Conservation (phyloP, 345 rosid genomes). For the Crucihimalaya himalaica region DNA sequence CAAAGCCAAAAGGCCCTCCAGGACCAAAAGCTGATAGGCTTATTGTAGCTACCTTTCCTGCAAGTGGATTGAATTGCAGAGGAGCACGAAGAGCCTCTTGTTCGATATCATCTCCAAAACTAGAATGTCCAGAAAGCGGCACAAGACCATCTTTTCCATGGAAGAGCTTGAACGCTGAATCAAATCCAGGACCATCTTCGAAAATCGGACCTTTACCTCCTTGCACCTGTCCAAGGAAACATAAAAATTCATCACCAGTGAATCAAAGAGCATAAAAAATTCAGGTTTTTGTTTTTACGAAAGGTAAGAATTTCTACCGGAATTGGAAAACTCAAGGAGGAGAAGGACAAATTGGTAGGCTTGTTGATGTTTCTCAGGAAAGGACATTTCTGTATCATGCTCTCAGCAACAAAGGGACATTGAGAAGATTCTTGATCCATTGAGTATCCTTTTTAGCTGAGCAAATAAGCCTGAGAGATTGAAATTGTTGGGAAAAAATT, state of each 20-base stretch:
- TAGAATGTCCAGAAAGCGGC: conserved; percentile 59
- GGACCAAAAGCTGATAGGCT: conserved; percentile 79
- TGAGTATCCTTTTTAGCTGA: conserved; percentile 11
- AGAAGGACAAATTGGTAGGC: conserved; percentile 68
- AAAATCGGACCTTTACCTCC: conserved; percentile 87
- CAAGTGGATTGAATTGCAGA: conserved; percentile 72
- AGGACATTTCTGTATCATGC: conserved; percentile 66
- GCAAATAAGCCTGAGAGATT: conserved; percentile 14
- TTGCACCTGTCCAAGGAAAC: conserved; percentile 32
- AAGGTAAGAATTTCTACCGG: conserved; percentile 40
- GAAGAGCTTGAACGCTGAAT: conserved; percentile 70
- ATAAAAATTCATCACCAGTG: not conserved
- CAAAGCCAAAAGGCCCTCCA: conserved; percentile 78
- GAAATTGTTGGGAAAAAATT: not conserved
- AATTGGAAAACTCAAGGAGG: conserved; percentile 48
- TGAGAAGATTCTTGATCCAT: conserved; percentile 53
- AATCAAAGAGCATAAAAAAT: not conserved
- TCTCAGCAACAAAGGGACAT: conserved; percentile 51
- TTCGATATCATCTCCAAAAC: conserved; percentile 23
- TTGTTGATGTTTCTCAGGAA: conserved; percentile 79
- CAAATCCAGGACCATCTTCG: conserved; percentile 84
- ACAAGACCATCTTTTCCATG: conserved; percentile 88
- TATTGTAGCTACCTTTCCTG: conserved; percentile 68
- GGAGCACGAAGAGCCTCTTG: conserved; percentile 43
- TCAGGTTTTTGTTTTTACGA: not conserved